phyloP scores from a whole-genome alignment of 306 rosid species.

The Citrullus colocynthis region DNA sequence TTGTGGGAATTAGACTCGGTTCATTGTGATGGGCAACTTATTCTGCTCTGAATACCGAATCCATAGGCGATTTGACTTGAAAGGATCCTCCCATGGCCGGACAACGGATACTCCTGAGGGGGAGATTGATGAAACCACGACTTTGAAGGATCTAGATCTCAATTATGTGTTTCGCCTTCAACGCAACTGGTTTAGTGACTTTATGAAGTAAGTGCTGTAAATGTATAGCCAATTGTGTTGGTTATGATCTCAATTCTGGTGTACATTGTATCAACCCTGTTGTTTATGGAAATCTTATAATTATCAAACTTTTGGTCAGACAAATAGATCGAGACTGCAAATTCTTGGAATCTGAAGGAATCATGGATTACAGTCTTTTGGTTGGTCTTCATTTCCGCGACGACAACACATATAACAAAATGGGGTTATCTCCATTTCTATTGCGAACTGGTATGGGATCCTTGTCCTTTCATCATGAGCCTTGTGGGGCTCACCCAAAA shows the following conservation, averaged over 20 bases:
- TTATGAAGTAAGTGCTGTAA: constrained; percentile 36
- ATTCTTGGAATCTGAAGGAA: constrained; percentile 80
- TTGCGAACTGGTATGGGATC: constrained; percentile 59
- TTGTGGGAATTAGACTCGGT: constrained; percentile 55
- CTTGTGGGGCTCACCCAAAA: neutral
- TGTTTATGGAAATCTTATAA: constrained; percentile 14
- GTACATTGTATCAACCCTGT: neutral
- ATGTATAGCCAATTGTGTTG: neutral
- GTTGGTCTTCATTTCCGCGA: constrained; percentile 93
- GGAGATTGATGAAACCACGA: constrained; percentile 91
- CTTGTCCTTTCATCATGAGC: neutral
- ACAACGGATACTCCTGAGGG: constrained; percentile 59
- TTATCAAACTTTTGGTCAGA: constrained; percentile 27
- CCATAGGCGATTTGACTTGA: constrained; percentile 85
- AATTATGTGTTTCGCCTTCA: constrained; percentile 78
- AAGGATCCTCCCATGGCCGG: constrained; percentile 97
- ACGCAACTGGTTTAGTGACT: constrained; percentile 44
- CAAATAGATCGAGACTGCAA: constrained; percentile 81
- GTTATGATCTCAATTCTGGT: neutral
- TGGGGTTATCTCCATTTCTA: constrained; percentile 74
- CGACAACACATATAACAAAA: constrained; percentile 58
- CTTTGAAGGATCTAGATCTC: constrained; percentile 92
- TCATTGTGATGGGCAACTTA: constrained; percentile 93
- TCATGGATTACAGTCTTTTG: constrained; percentile 96
- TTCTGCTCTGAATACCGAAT: constrained; percentile 92